Percentiles rank a stretch among this genome's conserved stretches.
Conservation (phyloP, 345 rosid species). For the rapeseed (Brassica napus) region Da-Ae NC_063441.1:16327001-16327500, state of each 20-base stretch:
- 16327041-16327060: conserved; percentile 94
- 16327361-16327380: neutral
- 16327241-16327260: conserved; percentile 77
- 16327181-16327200: conserved; percentile 67
- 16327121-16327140: conserved; percentile 22
- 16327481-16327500: conserved; percentile 79
- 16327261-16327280: conserved; percentile 74
- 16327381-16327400: conserved; percentile 55
- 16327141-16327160: conserved; percentile 77
- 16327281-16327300: conserved; percentile 62
- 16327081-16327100: conserved; percentile 6
- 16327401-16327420: conserved; percentile 59
- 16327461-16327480: conserved; percentile 79
- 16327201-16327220: conserved; percentile 65
- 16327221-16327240: conserved; percentile 54
- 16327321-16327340: neutral
- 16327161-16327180: conserved; percentile 77
- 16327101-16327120: conserved; percentile 24
- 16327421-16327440: conserved; percentile 66
- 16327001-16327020: conserved; percentile 91
- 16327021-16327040: conserved; percentile 91
- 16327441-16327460: conserved; percentile 67
- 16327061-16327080: conserved; percentile 29
- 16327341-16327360: neutral
- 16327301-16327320: conserved; percentile 6